Evolutionary conservation across 192 early-diverging fungal species (phyloP).

Genomic region (Polychytrium aggregatum): DNA sequence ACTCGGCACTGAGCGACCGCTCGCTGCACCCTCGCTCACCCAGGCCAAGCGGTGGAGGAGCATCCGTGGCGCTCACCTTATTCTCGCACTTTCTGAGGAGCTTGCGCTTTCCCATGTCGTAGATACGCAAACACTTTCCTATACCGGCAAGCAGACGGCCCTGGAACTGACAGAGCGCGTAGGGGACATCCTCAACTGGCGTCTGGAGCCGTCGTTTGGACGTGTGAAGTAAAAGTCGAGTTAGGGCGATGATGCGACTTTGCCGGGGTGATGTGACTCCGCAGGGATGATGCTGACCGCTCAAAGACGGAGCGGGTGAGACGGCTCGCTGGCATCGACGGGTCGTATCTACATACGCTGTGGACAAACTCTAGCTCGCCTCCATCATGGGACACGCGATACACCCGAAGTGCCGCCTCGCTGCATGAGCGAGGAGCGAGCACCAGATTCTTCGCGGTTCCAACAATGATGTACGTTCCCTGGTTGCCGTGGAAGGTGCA

Average conservation of each 20-base stretch:
- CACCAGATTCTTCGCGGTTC: slow-evolving; percentile 60
- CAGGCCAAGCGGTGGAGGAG: too few relatives aligned
- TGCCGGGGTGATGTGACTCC: too few relatives aligned
- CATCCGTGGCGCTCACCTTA: slow-evolving; percentile 41
- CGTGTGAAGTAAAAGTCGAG: too few relatives aligned
- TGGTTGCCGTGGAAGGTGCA: slow-evolving; percentile 15
- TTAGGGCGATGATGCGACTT: too few relatives aligned
- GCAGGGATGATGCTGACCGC: too few relatives aligned
- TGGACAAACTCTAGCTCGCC: slow-evolving; percentile 67
- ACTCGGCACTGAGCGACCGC: too few relatives aligned
- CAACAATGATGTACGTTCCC: slow-evolving; percentile 64
- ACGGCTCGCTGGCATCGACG: too few relatives aligned
- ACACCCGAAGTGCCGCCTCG: slow-evolving; percentile 63
- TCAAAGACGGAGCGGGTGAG: too few relatives aligned
- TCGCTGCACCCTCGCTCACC: too few relatives aligned
- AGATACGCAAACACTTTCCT: slow-evolving; percentile 79
- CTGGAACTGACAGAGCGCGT: slow-evolving; percentile 74
- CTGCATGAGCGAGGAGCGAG: slow-evolving; percentile 57
- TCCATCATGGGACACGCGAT: slow-evolving; percentile 56
- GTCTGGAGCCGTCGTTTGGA: slow-evolving; percentile 49
- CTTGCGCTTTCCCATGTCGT: slow-evolving; percentile 82
- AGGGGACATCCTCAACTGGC: slow-evolving; percentile 72
- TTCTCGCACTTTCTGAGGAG: slow-evolving; percentile 85
- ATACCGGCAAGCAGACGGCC: slow-evolving; percentile 81
- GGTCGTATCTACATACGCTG: slow-evolving; percentile 32